Evolutionary conservation across 768 basidiomycete species (phyloP).

Genomic region (Lactarius vividus): DNA sequence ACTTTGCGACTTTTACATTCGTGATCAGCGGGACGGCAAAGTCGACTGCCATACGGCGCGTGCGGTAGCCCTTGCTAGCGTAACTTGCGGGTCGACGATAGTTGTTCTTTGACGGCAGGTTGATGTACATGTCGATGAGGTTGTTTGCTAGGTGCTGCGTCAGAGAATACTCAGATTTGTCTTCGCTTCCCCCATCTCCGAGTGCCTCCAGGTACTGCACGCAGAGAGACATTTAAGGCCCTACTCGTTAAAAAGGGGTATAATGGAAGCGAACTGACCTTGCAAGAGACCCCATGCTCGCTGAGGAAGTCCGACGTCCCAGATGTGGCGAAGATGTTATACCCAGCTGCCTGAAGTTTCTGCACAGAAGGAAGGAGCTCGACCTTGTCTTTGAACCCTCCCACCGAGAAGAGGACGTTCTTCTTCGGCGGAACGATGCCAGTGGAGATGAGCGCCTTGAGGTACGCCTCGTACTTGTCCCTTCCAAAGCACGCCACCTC

Average conservation of each 20-base stretch:
- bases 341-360: conserved; percentile 90
- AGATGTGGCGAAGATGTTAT: conserved; percentile 94
- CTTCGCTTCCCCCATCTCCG: conserved; percentile 67
- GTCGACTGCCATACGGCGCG: conserved; percentile 98
- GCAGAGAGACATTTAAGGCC: background rate
- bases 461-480: conserved; percentile 97
- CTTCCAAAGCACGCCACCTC: conserved; percentile 98
- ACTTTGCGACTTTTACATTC: conserved; percentile 97
- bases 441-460: conserved; percentile 95
- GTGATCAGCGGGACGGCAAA: conserved; percentile 97
- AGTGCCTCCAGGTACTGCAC: conserved; percentile 84
- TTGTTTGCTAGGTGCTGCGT: conserved; percentile 96
- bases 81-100: conserved; percentile 97
- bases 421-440: conserved; percentile 95
- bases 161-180: conserved; percentile 97
- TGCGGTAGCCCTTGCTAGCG: conserved; percentile 93
- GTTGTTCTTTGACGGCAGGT: conserved; percentile 95
- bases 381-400: conserved; percentile 95
- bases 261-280: conserved; percentile 45
- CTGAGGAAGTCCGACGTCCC: conserved; percentile 98
- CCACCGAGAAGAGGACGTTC: conserved; percentile 95
- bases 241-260: background rate
- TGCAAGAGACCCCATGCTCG: conserved; percentile 96
- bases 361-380: conserved; percentile 95
- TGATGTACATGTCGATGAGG: conserved; percentile 99